These are phyloP conservation scores for Salpingoeca rosetta DNA, from an alignment of 78 protist species.

Conservation along the genomic window DNA sequence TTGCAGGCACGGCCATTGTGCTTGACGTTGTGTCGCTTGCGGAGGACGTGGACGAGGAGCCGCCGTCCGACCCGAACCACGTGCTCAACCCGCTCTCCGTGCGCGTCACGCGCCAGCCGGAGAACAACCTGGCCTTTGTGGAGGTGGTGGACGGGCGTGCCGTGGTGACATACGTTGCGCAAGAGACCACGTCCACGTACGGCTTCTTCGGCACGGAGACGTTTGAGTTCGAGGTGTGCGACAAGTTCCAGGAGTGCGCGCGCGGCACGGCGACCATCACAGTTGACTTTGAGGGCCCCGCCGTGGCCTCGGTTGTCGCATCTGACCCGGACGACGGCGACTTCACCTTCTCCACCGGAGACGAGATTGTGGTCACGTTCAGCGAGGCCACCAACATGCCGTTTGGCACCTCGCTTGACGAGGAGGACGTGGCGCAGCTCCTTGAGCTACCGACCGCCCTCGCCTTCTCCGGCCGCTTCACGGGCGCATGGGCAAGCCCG, in stretches of 20 bases:
- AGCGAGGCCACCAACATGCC: slow-evolving; percentile 3
- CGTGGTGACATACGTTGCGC: not conserved
- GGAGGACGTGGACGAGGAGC: not conserved
- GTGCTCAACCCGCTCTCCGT: not conserved
- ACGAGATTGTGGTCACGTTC: not conserved
- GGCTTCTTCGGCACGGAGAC: not conserved
- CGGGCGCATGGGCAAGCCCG: no score
- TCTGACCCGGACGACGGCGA: slow-evolving; percentile 14
- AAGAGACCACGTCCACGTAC: not conserved
- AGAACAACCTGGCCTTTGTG: not conserved
- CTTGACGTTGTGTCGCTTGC: not conserved
- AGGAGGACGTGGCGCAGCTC: no score
- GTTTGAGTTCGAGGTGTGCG: not conserved
- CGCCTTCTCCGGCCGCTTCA: no score
- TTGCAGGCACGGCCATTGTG: not conserved
- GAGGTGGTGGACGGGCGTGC: not conserved
- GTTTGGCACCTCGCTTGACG: not conserved
- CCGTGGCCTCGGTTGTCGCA: not conserved
- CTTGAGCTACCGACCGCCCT: no score
- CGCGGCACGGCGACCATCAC: not conserved
- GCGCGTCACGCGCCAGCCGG: not conserved
- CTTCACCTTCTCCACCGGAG: not conserved
- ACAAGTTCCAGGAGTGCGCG: not conserved
- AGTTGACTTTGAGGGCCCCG: not conserved
- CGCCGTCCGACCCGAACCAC: not conserved